Conservation (phyloP, 306 rosid species). For the Prunus mongolica region DNA sequence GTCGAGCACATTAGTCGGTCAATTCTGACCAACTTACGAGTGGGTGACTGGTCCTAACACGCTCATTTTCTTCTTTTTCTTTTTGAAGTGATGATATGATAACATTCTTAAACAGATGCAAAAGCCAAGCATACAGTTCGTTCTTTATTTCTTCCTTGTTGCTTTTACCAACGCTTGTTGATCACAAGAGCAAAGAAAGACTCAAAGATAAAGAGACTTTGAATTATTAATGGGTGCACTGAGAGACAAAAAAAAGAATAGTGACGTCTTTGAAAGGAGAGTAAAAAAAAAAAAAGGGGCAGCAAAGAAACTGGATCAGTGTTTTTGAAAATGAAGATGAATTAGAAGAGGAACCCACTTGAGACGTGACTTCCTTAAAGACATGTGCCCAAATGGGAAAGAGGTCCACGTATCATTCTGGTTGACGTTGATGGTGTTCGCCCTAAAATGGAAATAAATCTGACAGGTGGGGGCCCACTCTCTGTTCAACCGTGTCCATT, state of each 20-base stretch:
- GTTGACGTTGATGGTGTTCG: slow-evolving; percentile 54
- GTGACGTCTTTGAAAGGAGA: background rate
- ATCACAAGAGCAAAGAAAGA: background rate
- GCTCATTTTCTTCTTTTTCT: too few relatives aligned
- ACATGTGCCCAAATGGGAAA: slow-evolving; percentile 37
- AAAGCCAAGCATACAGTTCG: too few relatives aligned
- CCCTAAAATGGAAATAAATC: slow-evolving; percentile 36
- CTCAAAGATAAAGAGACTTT: background rate
- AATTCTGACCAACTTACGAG: too few relatives aligned
- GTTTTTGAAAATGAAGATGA: background rate
- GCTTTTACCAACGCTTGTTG: background rate
- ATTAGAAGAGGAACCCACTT: background rate
- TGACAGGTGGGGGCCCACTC: slow-evolving; percentile 35
- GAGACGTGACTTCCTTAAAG: slow-evolving; percentile 49
- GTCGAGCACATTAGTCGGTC: too few relatives aligned
- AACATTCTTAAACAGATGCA: too few relatives aligned
- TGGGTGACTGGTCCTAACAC: too few relatives aligned
- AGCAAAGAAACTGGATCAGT: slow-evolving; percentile 8
- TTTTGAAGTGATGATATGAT: too few relatives aligned
- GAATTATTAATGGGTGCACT: background rate
- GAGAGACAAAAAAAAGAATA: background rate
- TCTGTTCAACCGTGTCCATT: slow-evolving; percentile 24
- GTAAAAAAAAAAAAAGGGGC: background rate
- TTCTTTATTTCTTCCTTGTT: background rate
- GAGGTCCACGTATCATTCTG: slow-evolving; percentile 45